Conservation (phyloP, 2,329 filamentous ascomycete species). For the Cylindrodendrum hubeiense region DNA sequence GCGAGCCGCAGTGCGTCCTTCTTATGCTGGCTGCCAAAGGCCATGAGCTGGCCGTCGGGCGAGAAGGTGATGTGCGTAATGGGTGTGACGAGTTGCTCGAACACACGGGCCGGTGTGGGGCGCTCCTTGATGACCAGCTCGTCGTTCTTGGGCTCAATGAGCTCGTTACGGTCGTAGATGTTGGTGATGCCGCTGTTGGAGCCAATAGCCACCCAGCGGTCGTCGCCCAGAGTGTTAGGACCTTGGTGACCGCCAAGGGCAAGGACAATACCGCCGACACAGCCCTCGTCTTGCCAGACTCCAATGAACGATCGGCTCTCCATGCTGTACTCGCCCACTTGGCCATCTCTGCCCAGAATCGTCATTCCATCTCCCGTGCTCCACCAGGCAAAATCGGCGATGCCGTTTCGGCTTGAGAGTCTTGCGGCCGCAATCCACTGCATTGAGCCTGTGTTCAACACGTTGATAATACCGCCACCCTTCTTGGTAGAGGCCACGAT, state of each 20-base stretch:
- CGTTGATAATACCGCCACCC: conserved; percentile 88
- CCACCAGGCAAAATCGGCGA: conserved; percentile 97
- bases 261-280: conserved; percentile 85
- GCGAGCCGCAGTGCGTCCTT: conserved; percentile 88
- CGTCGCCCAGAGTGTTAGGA: conserved; percentile 74
- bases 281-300: conserved; percentile 91
- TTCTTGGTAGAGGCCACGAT: conserved; percentile 84
- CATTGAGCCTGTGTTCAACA: conserved; percentile 82
- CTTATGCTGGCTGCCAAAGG: conserved; percentile 88
- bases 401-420: conserved; percentile 83
- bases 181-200: conserved; percentile 91
- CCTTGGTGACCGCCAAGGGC: conserved; percentile 79
- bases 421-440: conserved; percentile 90
- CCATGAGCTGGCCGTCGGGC: conserved; percentile 89
- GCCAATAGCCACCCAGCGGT: conserved; percentile 91
- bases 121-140: conserved; percentile 69
- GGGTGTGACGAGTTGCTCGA: conserved; percentile 91
- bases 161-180: conserved; percentile 85
- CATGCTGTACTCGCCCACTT: conserved; percentile 90
- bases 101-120: conserved; percentile 78
- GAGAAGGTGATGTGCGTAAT: conserved; percentile 85
- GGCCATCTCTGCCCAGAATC: conserved; percentile 86
- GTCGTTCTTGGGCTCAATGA: conserved; percentile 60
- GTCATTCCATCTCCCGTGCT: conserved; percentile 83
- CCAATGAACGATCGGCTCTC: conserved; percentile 76